Conservation (phyloP, 495 filamentous ascomycete genomes). For the Clohesyomyces aquaticus region DNA sequence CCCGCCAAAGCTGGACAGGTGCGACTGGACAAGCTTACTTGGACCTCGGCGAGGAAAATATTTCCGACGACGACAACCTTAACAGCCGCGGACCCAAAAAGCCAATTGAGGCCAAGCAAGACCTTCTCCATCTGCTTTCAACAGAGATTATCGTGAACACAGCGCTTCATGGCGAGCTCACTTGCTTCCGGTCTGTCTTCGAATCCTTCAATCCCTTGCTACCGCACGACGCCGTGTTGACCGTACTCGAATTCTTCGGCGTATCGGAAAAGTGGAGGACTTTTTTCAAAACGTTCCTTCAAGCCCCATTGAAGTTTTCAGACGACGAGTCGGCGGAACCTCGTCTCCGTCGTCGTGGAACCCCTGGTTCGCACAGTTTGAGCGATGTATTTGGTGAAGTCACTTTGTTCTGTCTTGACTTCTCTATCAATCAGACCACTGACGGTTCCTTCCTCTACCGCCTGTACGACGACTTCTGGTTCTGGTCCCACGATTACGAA, state of each 20-base stretch:
- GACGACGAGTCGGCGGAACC: slow-evolving; percentile 53
- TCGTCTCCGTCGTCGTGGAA: slow-evolving; percentile 57
- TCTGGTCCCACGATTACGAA: slow-evolving; percentile 60
- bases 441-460: slow-evolving; percentile 61
- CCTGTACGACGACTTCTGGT: slow-evolving; percentile 71
- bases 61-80: slow-evolving; percentile 44
- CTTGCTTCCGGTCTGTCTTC: slow-evolving; percentile 64
- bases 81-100: slow-evolving; percentile 41
- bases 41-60: too few species aligned
- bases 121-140: slow-evolving; percentile 62
- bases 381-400: slow-evolving; percentile 64
- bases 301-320: slow-evolving; percentile 62
- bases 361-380: slow-evolving; percentile 63
- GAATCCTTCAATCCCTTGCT: slow-evolving; percentile 65
- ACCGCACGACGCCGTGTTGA: slow-evolving; percentile 61
- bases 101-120: slow-evolving; percentile 61
- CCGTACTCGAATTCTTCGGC: slow-evolving; percentile 63
- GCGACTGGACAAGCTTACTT: too few species aligned
- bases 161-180: slow-evolving; percentile 60
- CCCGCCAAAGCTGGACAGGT: too few species aligned
- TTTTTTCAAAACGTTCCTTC: slow-evolving; percentile 65
- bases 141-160: slow-evolving; percentile 66
- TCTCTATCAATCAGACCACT: slow-evolving; percentile 63
- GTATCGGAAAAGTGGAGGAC: slow-evolving; percentile 61
- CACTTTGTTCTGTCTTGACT: slow-evolving; percentile 68